These are phyloP conservation scores for Blastomyces parvus DNA, from an alignment of 2,329 filamentous ascomycete species.

Conservation along the genomic window DNA sequence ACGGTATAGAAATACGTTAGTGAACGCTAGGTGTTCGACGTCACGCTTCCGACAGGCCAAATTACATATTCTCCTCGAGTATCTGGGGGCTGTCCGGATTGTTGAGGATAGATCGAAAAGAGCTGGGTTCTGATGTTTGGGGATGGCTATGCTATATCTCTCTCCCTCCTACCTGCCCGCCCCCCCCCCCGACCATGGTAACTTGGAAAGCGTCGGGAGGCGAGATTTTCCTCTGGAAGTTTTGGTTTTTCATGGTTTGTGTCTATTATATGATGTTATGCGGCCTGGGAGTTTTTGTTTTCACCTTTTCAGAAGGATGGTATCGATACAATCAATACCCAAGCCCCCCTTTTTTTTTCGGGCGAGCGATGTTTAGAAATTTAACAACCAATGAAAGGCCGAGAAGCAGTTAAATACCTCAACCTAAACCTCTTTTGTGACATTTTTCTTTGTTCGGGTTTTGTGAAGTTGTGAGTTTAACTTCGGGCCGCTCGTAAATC, in stretches of 20 bases:
- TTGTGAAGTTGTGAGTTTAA: not conserved
- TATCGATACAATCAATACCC: no score
- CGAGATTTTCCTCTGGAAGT: not conserved
- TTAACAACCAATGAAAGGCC: no score
- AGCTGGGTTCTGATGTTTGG: not conserved
- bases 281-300: no score
- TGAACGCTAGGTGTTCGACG: not conserved
- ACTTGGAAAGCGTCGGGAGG: not conserved
- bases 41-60: constrained; percentile 17
- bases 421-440: not conserved
- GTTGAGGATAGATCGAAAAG: constrained; percentile 12
- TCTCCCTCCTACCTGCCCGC: no score
- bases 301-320: no score
- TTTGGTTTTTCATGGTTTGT: not conserved
- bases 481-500: not conserved
- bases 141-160: not conserved
- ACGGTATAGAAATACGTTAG: not conserved
- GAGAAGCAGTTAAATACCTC: not conserved
- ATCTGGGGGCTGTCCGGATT: constrained; percentile 19
- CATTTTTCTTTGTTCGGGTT: not conserved
- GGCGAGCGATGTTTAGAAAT: no score
- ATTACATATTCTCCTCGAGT: constrained; percentile 19
- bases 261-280: not conserved
- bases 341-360: no score
- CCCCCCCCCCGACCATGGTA: no score